These are phyloP conservation scores for Metschnikowia continentalis DNA, from an alignment of 805 yeast species.

Conservation along the genomic window DNA sequence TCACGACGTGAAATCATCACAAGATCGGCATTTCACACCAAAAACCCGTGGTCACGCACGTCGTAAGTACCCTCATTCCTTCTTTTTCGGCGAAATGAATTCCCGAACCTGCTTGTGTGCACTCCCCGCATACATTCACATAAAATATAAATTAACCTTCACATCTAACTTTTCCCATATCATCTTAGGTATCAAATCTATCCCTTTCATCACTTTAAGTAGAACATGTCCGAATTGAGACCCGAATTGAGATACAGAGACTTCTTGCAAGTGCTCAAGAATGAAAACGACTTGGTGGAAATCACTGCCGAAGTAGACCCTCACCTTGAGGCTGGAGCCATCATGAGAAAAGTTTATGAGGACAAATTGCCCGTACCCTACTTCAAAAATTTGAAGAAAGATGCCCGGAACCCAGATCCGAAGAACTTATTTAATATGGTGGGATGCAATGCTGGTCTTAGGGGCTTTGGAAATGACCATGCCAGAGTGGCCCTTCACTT, in stretches of 20 bases:
- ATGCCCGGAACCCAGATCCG: conserved; percentile 5
- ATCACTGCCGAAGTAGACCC: conserved; percentile 22
- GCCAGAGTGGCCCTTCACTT: conserved; percentile 24
- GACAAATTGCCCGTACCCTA: conserved; percentile 20
- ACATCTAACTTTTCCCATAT: too few species aligned
- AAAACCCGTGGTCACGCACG: too few species aligned
- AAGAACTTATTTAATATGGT: conserved; percentile 17
- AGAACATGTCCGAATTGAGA: conserved; percentile 4
- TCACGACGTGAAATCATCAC: not conserved
- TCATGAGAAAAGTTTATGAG: conserved; percentile 23
- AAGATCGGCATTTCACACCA: not conserved
- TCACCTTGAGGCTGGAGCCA: conserved; percentile 24
- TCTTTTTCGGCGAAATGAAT: too few species aligned
- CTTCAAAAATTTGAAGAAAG: conserved; percentile 19
- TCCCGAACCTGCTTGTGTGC: too few species aligned
- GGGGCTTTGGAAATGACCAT: conserved; percentile 19
- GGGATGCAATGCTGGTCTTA: conserved; percentile 23
- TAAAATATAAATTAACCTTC: too few species aligned
- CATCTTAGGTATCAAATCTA: too few species aligned
- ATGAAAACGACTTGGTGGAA: conserved; percentile 22
- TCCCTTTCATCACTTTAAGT: not conserved
- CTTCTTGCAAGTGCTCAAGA: conserved; percentile 19
- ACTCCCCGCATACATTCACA: too few species aligned
- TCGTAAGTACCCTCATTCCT: too few species aligned
- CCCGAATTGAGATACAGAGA: conserved; percentile 23